These are phyloP conservation scores for Spongospora subterranea DNA, from an alignment of 208 protist genomes.

Conservation along the genomic window DNA sequence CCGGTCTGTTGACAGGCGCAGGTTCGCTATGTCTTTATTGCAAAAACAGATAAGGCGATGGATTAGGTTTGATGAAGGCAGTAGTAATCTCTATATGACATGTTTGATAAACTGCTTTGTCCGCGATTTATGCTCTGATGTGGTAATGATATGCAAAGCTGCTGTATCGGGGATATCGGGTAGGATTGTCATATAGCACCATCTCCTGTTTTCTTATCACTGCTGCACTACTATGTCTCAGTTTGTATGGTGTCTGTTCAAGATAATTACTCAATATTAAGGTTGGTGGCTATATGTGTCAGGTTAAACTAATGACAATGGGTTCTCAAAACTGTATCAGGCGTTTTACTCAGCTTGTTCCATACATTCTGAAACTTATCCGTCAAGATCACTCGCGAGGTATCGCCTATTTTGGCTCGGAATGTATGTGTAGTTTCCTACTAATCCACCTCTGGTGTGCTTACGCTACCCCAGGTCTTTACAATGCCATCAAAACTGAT, in stretches of 20 bases:
- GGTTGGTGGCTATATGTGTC: not conserved
- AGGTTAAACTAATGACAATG: not conserved
- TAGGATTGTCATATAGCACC: not conserved
- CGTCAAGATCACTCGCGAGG: not conserved
- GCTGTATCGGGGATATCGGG: not conserved
- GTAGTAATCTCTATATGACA: no score
- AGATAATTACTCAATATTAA: not conserved
- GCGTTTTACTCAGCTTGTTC: not conserved
- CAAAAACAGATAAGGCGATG: conserved; percentile 6
- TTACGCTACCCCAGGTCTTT: not conserved
- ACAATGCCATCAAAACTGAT: not conserved
- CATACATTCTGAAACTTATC: no score
- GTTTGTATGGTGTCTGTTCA: not conserved
- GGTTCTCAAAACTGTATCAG: not conserved
- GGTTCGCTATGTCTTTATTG: not conserved
- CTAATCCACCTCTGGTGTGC: not conserved
- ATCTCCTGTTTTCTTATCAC: not conserved
- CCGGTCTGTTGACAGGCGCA: not conserved
- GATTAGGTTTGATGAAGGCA: not conserved
- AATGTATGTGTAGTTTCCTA: not conserved
- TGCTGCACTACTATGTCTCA: not conserved
- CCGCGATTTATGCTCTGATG: not conserved
- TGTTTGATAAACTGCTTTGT: not conserved
- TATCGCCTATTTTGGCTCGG: not conserved
- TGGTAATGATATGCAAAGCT: not conserved